Conservation (phyloP, 768 basidiomycete species). For the Goffeauzyma gilvescens region DNA sequence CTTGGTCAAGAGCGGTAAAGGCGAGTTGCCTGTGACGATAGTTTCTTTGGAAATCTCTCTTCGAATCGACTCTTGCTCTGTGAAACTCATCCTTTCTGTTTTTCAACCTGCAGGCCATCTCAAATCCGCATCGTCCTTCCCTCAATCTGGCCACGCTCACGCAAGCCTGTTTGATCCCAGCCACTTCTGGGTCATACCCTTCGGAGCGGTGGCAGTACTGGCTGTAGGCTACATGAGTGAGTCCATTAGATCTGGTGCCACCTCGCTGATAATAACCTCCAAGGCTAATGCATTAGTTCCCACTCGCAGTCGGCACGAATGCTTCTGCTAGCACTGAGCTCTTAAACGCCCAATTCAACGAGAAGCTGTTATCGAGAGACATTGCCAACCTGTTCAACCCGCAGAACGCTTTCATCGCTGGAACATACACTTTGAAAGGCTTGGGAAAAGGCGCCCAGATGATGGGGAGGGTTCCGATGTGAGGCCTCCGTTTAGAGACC, state of each 20-base stretch:
- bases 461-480: not conserved
- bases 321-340: not conserved
- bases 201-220: not conserved
- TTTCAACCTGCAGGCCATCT: not conserved
- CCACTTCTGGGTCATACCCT: not conserved
- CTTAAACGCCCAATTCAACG: not conserved
- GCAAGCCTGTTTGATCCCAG: too few species aligned
- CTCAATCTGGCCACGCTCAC: not conserved
- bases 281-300: not conserved
- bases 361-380: not conserved
- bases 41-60: not conserved
- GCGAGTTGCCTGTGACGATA: too few species aligned
- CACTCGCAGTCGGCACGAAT: not conserved
- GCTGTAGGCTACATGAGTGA: not conserved
- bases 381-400: not conserved
- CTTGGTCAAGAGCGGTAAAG: not conserved
- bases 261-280: not conserved
- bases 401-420: not conserved
- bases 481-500: too few species aligned
- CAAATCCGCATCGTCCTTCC: not conserved
- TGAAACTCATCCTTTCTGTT: not conserved
- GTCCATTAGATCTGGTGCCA: not conserved
- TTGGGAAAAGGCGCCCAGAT: not conserved
- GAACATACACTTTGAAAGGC: not conserved
- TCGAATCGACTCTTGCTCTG: not conserved